phyloP scores from a whole-genome alignment of 768 basidiomycete species.

The Termitomyces sp. region DNA sequence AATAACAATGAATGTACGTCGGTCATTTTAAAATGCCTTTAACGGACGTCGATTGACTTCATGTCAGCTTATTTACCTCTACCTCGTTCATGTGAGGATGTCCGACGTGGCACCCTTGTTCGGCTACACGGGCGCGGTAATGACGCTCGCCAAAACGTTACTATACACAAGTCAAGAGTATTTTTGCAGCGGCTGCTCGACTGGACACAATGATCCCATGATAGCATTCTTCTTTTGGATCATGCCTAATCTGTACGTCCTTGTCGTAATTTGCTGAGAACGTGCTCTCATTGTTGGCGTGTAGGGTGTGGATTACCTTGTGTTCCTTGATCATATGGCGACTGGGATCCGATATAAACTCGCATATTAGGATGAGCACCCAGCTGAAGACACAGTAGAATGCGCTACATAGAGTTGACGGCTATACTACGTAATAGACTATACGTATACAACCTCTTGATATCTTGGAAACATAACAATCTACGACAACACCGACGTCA shows the following conservation, averaged over 20 bases:
- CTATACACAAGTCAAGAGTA: constrained; percentile 73
- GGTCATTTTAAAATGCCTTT: not conserved
- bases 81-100: constrained; percentile 53
- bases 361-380: constrained; percentile 14
- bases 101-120: constrained; percentile 56
- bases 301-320: constrained; percentile 28
- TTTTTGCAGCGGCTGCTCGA: constrained; percentile 62
- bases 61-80: constrained; percentile 51
- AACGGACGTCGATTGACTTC: constrained; percentile 8
- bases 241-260: constrained; percentile 63
- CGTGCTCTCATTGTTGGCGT: not conserved
- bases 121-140: constrained; percentile 65
- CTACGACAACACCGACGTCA: constrained; percentile 1
- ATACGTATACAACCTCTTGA: not conserved
- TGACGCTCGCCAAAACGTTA: constrained; percentile 76
- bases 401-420: constrained; percentile 2
- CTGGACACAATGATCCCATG: constrained; percentile 54
- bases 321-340: constrained; percentile 31
- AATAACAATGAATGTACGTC: constrained; percentile 54
- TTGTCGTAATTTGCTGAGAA: not conserved
- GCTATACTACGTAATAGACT: constrained; percentile 13
- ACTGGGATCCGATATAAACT: constrained; percentile 31
- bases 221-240: constrained; percentile 59
- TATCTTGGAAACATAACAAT: not conserved
- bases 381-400: constrained; percentile 15